Evolutionary conservation across 352 stramenopile genomes (phyloP), one percentile per base, ranked within the genome.

Genomic region (Globisporangium irregulare): DNA sequence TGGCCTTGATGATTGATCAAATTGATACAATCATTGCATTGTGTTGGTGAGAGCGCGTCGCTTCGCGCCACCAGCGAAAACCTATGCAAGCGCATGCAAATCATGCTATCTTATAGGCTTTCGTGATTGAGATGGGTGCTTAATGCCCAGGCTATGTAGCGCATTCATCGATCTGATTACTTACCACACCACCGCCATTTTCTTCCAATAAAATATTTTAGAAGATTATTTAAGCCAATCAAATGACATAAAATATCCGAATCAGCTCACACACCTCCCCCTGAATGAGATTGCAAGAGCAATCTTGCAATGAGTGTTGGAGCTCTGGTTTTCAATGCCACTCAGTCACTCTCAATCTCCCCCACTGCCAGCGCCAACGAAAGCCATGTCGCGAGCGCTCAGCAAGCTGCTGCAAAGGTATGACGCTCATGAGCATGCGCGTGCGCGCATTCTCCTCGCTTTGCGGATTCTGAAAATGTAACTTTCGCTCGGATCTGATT

Each of bases 331-430:
- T 10, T 9, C 22, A 20, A 15, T 41, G 24, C 7, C 22, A 15
- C n/a, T 59, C 54, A 8, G 43, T 18, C 55, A 61, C 3, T 66
- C 50, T 48, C 7, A 20, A 32, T 66, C 5, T 36, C 10, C 12
- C 60, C 18, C 25, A 22, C 50, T n/a, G 18, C 7, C 15, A 24
- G 6, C 50, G 59, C 27, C 22, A 59, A 51, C 24, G 29, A 58
- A 5, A 57, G 29, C 27, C n/a, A 81, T 77, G 73, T 68, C 73
- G 18, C 62, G 67, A 20, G 63, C 72, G 29, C 55, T 79, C 38
- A 38, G 34, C 48, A 79, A 77, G 48, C 71, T 80, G 10, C 56
- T 83, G 38, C 65, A 66, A 34, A 66, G 34, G 65, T 70, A 53
- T 15, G 1, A 20, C 15, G 38, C 25, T 53, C 25, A 22, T 29